Evolutionary conservation across 2,329 filamentous ascomycete genomes (phyloP), one percentile per base, ranked within the genome.

Genomic region (Dothiorella sarmentorum): DNA sequence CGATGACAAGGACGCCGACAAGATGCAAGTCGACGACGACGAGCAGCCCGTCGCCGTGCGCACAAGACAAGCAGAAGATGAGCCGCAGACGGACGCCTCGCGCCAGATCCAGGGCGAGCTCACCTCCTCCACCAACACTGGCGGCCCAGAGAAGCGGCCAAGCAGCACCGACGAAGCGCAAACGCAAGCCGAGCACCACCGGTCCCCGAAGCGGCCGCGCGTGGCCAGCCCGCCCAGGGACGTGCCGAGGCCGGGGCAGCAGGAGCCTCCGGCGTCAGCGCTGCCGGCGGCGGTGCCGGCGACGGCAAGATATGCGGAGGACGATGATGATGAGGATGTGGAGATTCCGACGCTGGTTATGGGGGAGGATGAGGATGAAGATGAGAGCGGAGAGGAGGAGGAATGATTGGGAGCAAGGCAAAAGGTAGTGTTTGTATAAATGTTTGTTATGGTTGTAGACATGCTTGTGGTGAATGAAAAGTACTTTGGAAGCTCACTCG

Each of bases 261-360:
- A 24, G 44, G 45, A 52, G 17, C 33, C 44, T 18, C 24, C 40
- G 3, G 29, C 47, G 2, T 38, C 38, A 11, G 40, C 29, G 10
- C 20, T 29, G 7, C 38, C 47, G 4, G 29, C 47, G 15, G 31
- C 47, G 17, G 22, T 51, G 22, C 38, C 31, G 11, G 47, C 22
- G 9, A 22, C n/a, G 17, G 26, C 57, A 4, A 33, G n/a, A 3
- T 45, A 55, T 35, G 47, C 42, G 9, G 22, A 33, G 10, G 57
- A 59, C n/a, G 57, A 59, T 15, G 38, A 59, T 13, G 57, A 55
- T 20, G 53, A 22, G 4, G 57, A 59, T 38, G 40, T 59, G 20
- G 57, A 59, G 11, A 51, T 59, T 11, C 57, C 57, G 18, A 53
- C 57, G 3, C 22, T 59, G 38, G 31, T 59, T 7, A 59, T 59